Base-by-base conservation (phyloP, 208 protist genomes). In the Naegleria gruberi region DNA sequence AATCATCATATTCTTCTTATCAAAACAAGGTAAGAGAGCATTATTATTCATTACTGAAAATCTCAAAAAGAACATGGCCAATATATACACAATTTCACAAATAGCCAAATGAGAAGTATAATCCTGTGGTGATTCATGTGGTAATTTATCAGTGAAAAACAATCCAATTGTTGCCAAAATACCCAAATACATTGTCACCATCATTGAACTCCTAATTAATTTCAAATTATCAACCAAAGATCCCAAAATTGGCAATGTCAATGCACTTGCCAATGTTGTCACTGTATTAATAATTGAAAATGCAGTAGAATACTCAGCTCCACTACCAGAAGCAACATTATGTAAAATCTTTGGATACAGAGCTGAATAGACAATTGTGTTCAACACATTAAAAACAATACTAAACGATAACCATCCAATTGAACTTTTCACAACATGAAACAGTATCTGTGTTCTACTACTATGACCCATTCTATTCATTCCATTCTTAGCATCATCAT, bases 341-440 rank as follows among this genome's bases (percentile, higher is more conserved):
- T 83, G 8, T 44, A 83, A 23, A 83, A 83, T 83, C 40, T 44
- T 83, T 1, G 77, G 77, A 44, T 83, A 83, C 15, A 83, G 26
- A 37, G 77, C 77, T 26, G 40, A 44, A 10, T 83, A 83, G 7
- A 83, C 77, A 44, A 83, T 83, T 15, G 77, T 83, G 26, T 83
- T 83, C 37, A 83, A 83, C 0, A 83, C 77, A 83, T 83, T 83
- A 34, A 83, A 83, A 40, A 83, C 77, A 83, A 83, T 83, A 26
- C 77, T 83, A 44, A 44, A 83, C 0, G 77, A 8, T 0, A 83
- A 23, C 40, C 40, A 83, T 83, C 77, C 77, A 26, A 83, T 44
- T 37, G 77, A 77, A 23, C 51, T 65, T 23, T 65, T 65, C 51
- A 65, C 51, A 10, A 65, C 51, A 65, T 65, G 2, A 65, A 65